Conservation (phyloP, 2,329 filamentous ascomycete genomes). For the Fusarium buxicola region DNA sequence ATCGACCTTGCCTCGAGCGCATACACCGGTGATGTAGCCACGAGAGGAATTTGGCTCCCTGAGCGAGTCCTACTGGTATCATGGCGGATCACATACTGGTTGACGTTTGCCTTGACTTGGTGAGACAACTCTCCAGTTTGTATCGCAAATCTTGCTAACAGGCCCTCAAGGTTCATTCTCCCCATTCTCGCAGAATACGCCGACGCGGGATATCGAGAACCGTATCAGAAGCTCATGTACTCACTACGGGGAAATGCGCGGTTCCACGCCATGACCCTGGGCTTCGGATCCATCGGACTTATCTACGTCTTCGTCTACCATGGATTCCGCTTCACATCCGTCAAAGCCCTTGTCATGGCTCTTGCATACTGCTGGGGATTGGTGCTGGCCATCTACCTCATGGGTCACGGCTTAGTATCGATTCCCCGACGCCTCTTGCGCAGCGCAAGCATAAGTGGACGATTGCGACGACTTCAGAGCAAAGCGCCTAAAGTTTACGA, state of each 20-base stretch:
- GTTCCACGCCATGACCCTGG: slow-evolving; percentile 86
- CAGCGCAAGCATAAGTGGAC: slow-evolving; percentile 79
- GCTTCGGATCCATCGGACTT: slow-evolving; percentile 75
- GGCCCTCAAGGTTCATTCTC: slow-evolving; percentile 78
- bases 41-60: slow-evolving; percentile 88
- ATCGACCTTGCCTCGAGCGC: slow-evolving; percentile 94
- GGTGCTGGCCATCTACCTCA: slow-evolving; percentile 91
- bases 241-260: slow-evolving; percentile 88
- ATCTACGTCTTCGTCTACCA: slow-evolving; percentile 87
- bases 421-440: slow-evolving; percentile 85
- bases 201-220: slow-evolving; percentile 92
- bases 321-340: slow-evolving; percentile 75
- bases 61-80: slow-evolving; percentile 82
- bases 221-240: slow-evolving; percentile 82
- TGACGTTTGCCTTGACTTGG: slow-evolving; percentile 96
- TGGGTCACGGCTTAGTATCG: slow-evolving; percentile 96
- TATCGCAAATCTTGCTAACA: slow-evolving; percentile 25
- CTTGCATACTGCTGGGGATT: slow-evolving; percentile 95
- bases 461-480: slow-evolving; percentile 79
- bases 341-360: slow-evolving; percentile 92
- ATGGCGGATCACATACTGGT: slow-evolving; percentile 97
- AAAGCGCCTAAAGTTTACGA: slow-evolving; percentile 87
- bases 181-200: slow-evolving; percentile 94
- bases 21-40: slow-evolving; percentile 74
- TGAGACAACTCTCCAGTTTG: slow-evolving; percentile 54